These are phyloP conservation scores for Globisporangium acanthophoron DNA, from an alignment of 352 stramenopile genomes.

Conservation along the genomic window DNA sequence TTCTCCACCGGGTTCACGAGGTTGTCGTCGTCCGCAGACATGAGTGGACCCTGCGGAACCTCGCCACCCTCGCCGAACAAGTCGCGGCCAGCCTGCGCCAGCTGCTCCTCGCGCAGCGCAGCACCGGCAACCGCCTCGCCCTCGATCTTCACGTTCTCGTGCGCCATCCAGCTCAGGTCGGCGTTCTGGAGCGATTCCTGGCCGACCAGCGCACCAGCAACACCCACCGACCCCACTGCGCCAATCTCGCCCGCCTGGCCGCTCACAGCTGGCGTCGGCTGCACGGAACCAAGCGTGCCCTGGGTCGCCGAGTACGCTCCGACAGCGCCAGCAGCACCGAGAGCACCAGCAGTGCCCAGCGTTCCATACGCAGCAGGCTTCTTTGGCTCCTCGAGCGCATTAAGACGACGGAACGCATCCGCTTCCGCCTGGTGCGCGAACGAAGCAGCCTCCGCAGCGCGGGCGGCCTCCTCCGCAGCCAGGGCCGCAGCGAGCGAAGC, in stretches of 20 bases:
- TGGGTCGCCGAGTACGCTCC: conserved; percentile 45
- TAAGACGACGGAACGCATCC: conserved; percentile 66
- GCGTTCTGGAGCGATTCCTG: conserved; percentile 81
- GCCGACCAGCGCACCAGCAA: conserved; percentile 63
- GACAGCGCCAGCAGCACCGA: conserved; percentile 45
- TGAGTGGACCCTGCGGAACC: conserved; percentile 65
- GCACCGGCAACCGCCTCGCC: conserved; percentile 73
- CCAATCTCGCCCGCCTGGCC: conserved; percentile 74
- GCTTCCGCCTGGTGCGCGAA: conserved; percentile 69
- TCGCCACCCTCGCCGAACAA: conserved; percentile 82
- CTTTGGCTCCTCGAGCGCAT: conserved; percentile 50
- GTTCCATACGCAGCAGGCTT: conserved; percentile 38
- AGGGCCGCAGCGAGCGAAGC: conserved; percentile 66
- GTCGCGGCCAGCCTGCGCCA: conserved; percentile 79
- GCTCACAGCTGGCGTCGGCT: conserved; percentile 51
- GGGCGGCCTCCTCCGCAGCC: conserved; percentile 69
- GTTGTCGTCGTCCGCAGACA: conserved; percentile 86
- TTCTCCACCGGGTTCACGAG: conserved; percentile 80
- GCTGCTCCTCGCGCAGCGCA: conserved; percentile 66
- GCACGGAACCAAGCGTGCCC: conserved; percentile 64
- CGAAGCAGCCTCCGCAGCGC: conserved; percentile 64
- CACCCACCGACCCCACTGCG: conserved; percentile 67
- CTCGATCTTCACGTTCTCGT: conserved; percentile 76
- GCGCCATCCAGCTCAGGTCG: conserved; percentile 81
- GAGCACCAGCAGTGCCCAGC: conserved; percentile 47